Percentiles rank a stretch among this genome's conserved stretches.
Evolutionary conservation across 2,329 filamentous ascomycete species (phyloP).

Genomic region (Chaetothyriales sp.): DNA sequence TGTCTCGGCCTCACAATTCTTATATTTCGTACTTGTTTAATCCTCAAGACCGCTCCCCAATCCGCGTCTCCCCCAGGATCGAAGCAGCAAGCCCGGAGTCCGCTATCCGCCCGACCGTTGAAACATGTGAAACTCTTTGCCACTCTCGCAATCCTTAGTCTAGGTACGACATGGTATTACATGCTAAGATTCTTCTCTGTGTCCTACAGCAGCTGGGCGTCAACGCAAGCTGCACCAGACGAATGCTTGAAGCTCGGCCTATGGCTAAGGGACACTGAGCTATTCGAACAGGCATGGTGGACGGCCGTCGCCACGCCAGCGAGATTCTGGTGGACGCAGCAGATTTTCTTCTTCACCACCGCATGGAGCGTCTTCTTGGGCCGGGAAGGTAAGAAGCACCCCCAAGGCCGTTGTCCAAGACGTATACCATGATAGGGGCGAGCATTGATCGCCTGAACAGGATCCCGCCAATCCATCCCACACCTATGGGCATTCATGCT

Average conservation of each 20-base stretch:
- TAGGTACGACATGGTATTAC: conserved; percentile 8
- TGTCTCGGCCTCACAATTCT: neutral
- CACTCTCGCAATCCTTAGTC: conserved; percentile 6
- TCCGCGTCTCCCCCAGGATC: neutral
- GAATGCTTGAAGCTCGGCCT: conserved; percentile 3
- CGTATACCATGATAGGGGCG: conserved; percentile 35
- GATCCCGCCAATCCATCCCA: conserved; percentile 26
- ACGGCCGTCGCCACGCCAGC: conserved; percentile 2
- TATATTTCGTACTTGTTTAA: neutral
- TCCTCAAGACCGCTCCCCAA: neutral
- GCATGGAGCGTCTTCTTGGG: conserved; percentile 4
- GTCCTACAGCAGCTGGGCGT: conserved; percentile 8
- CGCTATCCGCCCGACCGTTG: too few relatives aligned
- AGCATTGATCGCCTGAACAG: neutral
- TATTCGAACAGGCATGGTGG: conserved; percentile 9
- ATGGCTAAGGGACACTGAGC: conserved; percentile 7
- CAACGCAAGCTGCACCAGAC: neutral
- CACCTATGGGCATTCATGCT: conserved; percentile 43
- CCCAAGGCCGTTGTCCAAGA: conserved; percentile 9
- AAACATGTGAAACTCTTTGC: conserved; percentile 1
- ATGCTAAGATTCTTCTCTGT: conserved; percentile 13
- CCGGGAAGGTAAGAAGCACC: conserved; percentile 5
- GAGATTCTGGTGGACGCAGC: conserved; percentile 6
- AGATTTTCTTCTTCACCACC: conserved; percentile 2
- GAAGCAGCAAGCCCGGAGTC: neutral